A percentile compares a stretch with the other conserved stretches of the same genome.
phyloP scores from a whole-genome alignment of 2,329 filamentous ascomycete genomes.

The Xylariaceae sp. region DNA sequence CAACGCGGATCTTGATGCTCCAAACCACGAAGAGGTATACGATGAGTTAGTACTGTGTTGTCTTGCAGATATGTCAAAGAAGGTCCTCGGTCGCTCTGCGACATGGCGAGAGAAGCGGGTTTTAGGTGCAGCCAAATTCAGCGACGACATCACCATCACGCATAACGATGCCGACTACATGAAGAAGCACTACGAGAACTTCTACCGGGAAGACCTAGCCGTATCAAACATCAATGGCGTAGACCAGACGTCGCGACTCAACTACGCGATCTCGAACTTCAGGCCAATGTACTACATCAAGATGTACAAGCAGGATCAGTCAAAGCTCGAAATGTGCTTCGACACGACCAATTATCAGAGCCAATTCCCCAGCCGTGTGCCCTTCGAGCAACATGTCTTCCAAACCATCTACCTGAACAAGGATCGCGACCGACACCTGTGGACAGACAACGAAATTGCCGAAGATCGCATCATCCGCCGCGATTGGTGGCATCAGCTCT shows the following conservation, averaged over 20 bases:
- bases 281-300: slow-evolving; percentile 57
- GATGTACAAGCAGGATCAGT: slow-evolving; percentile 47
- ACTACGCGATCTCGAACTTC: slow-evolving; percentile 41
- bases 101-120: slow-evolving; percentile 61
- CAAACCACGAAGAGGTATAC: slow-evolving; percentile 54
- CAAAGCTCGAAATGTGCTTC: slow-evolving; percentile 51
- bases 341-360: slow-evolving; percentile 54
- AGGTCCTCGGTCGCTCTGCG: slow-evolving; percentile 54
- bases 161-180: slow-evolving; percentile 64
- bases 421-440: slow-evolving; percentile 48
- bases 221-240: slow-evolving; percentile 21
- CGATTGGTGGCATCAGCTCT: slow-evolving; percentile 61
- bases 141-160: slow-evolving; percentile 68
- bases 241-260: slow-evolving; percentile 39
- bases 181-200: slow-evolving; percentile 63
- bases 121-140: slow-evolving; percentile 66
- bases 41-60: slow-evolving; percentile 66
- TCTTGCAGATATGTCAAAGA: slow-evolving; percentile 60
- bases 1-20: slow-evolving; percentile 23
- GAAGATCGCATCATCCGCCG: slow-evolving; percentile 51
- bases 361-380: slow-evolving; percentile 52
- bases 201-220: slow-evolving; percentile 46
- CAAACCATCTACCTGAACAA: slow-evolving; percentile 57
- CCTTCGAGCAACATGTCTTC: slow-evolving; percentile 36
- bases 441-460: slow-evolving; percentile 52